Base-by-base conservation (phyloP, 139 green algal genomes). In the Yamagishiella unicocca region DNA sequence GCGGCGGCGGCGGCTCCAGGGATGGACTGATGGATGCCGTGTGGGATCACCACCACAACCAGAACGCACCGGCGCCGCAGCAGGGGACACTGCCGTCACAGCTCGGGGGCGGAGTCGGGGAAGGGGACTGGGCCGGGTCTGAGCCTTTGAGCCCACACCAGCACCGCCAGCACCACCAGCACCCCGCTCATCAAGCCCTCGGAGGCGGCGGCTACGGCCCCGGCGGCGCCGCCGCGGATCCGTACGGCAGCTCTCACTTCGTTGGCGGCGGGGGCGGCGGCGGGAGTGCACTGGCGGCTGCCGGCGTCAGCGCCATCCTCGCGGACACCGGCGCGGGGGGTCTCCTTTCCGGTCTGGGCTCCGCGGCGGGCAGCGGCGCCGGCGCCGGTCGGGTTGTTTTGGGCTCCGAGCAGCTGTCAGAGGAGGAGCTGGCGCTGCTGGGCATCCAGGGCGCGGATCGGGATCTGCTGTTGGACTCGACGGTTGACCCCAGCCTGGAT, bases 391-490 rank as follows among this genome's bases (percentile, higher is more conserved):
- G 24, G n/a, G n/a, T n/a, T n/a, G n/a, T n/a, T n/a, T 3, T 80
- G 46, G 82, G 46, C 7, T 12, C 22, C 3, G 82, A 80, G 22
- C 50, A 71, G 68, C 68, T 81, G 24, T 61, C 67, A 29, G 82
- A 75, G 9, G 82, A 80, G 82, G 82, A 80, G 50, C 68, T 81
- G 68, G 82, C 82, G 80, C 64, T 86, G 43, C 80, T 86, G 2
- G 80, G 80, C 33, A 86, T 86, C 19, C 62, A 77, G 33, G 80
- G 82, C 35, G 35, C 50, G 38, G 82, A 81, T 82, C 46, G 68
- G 2, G 82, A 80, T 29, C 82, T 88, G 46, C 67, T 81, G 25
- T 27, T 81, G 80, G 80, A 86, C 50, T 22, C 64, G 38, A 4
- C 25, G 25, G 6, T 4, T 0, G 80, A 77, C 14, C 8, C 31